Conservation (phyloP, 2,329 filamentous ascomycete genomes). For the Sporothrix brunneoviolacea region DNA sequence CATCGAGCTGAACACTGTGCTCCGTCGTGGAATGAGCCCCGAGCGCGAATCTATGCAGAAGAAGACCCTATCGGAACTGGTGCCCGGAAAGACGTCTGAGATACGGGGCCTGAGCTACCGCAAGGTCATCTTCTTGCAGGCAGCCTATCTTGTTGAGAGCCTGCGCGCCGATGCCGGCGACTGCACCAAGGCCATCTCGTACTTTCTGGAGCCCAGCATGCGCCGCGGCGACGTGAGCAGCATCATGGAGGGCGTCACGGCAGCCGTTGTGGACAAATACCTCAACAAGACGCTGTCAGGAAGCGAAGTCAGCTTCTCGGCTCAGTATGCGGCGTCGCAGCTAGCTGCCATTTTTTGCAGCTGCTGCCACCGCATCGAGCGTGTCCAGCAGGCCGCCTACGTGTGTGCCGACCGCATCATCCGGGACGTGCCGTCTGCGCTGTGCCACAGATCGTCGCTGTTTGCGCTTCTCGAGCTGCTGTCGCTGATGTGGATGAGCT, state of each 20-base stretch:
- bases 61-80: conserved; percentile 62
- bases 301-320: conserved; percentile 71
- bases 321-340: conserved; percentile 82
- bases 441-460: conserved; percentile 84
- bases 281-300: conserved; percentile 67
- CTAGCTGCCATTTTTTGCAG: conserved; percentile 77
- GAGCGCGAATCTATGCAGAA: conserved; percentile 77
- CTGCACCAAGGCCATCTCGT: conserved; percentile 81
- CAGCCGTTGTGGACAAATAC: conserved; percentile 72
- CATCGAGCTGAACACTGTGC: conserved; percentile 89
- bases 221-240: conserved; percentile 55
- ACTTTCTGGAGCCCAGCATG: conserved; percentile 91
- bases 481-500: conserved; percentile 91
- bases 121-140: conserved; percentile 86
- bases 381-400: conserved; percentile 82
- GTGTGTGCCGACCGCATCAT: conserved; percentile 81
- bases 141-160: conserved; percentile 82
- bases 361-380: conserved; percentile 89
- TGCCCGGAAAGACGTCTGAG: conserved; percentile 71
- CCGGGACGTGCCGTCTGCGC: conserved; percentile 72
- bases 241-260: conserved; percentile 57
- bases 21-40: conserved; percentile 76
- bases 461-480: conserved; percentile 90
- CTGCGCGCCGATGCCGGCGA: conserved; percentile 80
- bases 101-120: conserved; percentile 80